A percentile compares a stretch with the other conserved stretches of the same genome.
These are phyloP conservation scores for Amoeboaphelidium occidentale DNA, from an alignment of 371 early-diverging fungal species.

Conservation along the genomic window DNA sequence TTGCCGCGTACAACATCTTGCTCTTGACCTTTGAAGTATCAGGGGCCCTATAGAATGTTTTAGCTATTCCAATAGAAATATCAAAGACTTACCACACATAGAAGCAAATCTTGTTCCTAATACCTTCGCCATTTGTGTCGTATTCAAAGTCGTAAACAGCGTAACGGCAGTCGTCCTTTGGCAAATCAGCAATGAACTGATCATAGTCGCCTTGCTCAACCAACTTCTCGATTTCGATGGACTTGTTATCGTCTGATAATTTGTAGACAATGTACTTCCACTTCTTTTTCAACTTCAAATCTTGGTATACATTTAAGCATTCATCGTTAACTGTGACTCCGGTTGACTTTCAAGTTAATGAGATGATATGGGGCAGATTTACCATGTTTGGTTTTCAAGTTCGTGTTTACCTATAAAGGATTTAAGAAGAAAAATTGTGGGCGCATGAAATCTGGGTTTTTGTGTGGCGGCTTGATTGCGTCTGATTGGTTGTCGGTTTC, in stretches of 20 bases:
- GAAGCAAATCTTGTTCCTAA: constrained; percentile 1
- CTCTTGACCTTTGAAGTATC: background rate
- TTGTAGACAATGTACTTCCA: constrained; percentile 3
- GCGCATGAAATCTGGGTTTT: too few species aligned
- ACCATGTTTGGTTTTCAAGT: too few species aligned
- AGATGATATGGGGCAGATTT: too few species aligned
- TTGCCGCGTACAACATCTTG: constrained; percentile 3
- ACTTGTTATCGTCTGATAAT: background rate
- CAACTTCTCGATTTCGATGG: constrained; percentile 2
- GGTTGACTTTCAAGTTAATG: too few species aligned
- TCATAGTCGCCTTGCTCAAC: background rate
- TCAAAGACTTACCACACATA: constrained; percentile 1
- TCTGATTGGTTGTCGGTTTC: too few species aligned
- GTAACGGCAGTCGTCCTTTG: constrained; percentile 1
- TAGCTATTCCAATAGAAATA: background rate
- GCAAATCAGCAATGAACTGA: background rate
- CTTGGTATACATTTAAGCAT: background rate
- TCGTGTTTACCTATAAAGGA: too few species aligned
- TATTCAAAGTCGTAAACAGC: constrained; percentile 3
- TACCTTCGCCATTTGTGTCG: background rate
- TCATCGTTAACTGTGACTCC: background rate
- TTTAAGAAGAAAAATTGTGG: too few species aligned
- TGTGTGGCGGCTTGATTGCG: too few species aligned
- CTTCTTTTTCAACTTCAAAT: too few species aligned
- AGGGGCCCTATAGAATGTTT: background rate